Evolutionary conservation across 257 asterid genomes (phyloP), one percentile per base, ranked within the genome.

Genomic region (Verbascum thapsus): DNA sequence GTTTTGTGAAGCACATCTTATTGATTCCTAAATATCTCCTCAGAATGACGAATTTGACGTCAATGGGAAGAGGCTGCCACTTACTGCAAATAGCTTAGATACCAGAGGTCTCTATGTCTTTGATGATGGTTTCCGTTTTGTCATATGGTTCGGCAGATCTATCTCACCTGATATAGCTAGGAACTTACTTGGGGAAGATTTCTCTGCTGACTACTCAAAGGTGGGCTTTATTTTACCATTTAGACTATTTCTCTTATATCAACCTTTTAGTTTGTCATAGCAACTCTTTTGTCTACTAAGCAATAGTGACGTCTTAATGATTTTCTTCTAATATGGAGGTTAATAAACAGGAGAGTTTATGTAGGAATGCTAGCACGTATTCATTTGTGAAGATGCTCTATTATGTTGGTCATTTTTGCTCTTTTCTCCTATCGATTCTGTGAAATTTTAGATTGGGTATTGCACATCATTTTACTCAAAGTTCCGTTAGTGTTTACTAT

Each of bases 81-180:
- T 94, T 55, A 75, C 89, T 69, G 78, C 83, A 32, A 88, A 78
- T 85, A 90, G 96, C 87, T 78, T 94, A 66, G 99, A 94, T 77
- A 74, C 94, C 63, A 78, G 88, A 62, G 95, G 94, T 63, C 85
- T 94, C 64, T 94, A 90, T 75, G 67, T 90, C 68, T 86, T 79
- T 61, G 92, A 94, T 69, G 92, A 94, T 78, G 99, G 99, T 63
- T 88, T 94, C 61, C 85, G 87, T 58, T 84, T 94, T 71, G 84
- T 94, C 61, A 64, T 94, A 65, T 94, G 99, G 99, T 87, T 88
- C 76, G 99, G 99, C 56, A 75, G 88, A 76, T 72, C 88, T 65
- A 63, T 84, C 72, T 83, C 95, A 65, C 96, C 98, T 70, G 92
- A 86, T 67, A 72, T 94, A 64, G 68, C 78, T 37, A 85, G 71